A percentile compares a stretch with the other conserved stretches of the same genome.
Conservation (phyloP, 257 asterid species). For the Solanum medicagineum region DNA sequence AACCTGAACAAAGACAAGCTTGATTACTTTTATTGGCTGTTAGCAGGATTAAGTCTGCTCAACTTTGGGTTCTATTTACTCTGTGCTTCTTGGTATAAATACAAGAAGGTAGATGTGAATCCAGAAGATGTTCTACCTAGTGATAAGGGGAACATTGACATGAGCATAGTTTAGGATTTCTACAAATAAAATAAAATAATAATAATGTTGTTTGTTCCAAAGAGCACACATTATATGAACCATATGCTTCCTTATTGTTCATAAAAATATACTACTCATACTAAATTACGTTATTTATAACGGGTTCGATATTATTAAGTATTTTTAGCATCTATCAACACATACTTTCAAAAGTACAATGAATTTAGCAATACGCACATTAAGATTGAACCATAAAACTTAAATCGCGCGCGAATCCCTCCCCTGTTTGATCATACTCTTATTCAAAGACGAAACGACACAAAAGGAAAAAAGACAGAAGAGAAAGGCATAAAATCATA, state of each 20-base stretch:
- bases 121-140: neutral
- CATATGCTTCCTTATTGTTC: neutral
- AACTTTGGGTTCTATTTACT: constrained; percentile 47
- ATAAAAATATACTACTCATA: neutral
- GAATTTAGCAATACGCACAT: neutral
- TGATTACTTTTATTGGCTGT: constrained; percentile 54
- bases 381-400: neutral
- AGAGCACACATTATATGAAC: neutral
- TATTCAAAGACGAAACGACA: neutral
- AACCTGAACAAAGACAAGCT: constrained; percentile 49
- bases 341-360: neutral
- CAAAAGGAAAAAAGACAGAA: neutral
- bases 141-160: constrained; percentile 15
- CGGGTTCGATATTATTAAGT: neutral
- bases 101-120: constrained; percentile 34
- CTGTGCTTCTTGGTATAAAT: constrained; percentile 65
- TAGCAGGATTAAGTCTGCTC: constrained; percentile 32
- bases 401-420: neutral
- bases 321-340: neutral
- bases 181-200: neutral
- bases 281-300: neutral
- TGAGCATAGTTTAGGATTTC: constrained; percentile 1
- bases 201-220: neutral
- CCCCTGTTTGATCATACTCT: neutral
- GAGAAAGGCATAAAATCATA: neutral